Percentiles rank a stretch among this genome's conserved stretches.
These are phyloP conservation scores for Suhomyces kunorum DNA, from an alignment of 1,139 yeast genomes.

Conservation along the genomic window DNA sequence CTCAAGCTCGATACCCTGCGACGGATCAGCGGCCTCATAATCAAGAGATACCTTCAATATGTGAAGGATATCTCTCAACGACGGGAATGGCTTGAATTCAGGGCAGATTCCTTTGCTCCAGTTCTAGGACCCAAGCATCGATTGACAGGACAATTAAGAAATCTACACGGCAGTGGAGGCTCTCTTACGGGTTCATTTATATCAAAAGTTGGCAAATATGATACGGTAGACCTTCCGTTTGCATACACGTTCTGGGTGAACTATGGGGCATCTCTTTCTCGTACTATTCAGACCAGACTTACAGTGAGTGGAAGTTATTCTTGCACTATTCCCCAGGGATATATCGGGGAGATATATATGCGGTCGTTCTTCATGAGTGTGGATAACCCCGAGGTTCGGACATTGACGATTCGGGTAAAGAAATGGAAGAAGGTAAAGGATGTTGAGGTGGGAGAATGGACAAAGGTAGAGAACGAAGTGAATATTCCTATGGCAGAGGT, in stretches of 20 bases:
- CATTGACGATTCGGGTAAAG: constrained; percentile 1
- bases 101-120: neutral
- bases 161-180: constrained; percentile 26
- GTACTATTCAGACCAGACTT: constrained; percentile 7
- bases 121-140: constrained; percentile 19
- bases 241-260: constrained; percentile 8
- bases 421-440: neutral
- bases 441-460: constrained; percentile 14
- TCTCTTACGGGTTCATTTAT: constrained; percentile 18
- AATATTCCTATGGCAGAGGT: constrained; percentile 11
- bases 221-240: constrained; percentile 19
- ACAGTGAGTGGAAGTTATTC: constrained; percentile 18
- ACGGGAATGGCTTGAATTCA: constrained; percentile 20
- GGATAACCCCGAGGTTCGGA: constrained; percentile 17
- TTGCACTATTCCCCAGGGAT: constrained; percentile 22
- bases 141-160: constrained; percentile 24
- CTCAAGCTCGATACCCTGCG: constrained; percentile 21
- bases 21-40: constrained; percentile 18
- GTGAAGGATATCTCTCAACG: constrained; percentile 11
- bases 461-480: constrained; percentile 5
- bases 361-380: constrained; percentile 20
- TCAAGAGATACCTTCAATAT: constrained; percentile 7
- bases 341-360: constrained; percentile 25
- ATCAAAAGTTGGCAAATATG: constrained; percentile 18
- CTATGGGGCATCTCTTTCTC: neutral